Evolutionary conservation across 805 yeast genomes (phyloP), one percentile per base, ranked within the genome.

Genomic region (Candida adriatica): DNA sequence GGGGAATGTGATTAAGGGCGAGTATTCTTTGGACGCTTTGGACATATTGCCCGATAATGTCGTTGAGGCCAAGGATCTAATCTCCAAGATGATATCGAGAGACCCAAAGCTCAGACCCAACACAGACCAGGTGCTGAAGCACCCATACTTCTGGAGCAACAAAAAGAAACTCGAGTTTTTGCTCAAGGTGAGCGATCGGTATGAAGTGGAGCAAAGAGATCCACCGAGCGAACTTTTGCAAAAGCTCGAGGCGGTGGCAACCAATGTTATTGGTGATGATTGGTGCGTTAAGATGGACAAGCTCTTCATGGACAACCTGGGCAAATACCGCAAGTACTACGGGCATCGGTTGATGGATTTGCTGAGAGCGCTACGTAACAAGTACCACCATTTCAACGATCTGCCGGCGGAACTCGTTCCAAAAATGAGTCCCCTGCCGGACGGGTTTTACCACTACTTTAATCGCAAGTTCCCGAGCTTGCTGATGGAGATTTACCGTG

Each of bases 371-470:
- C 57, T 92, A 45, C 68, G 99, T 47, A 92, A 92, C 61, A 92
- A 92, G 56, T 80, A 85, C 49, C 97, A 92, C 55, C 99, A 92
- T 55, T 90, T 71, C 55, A 86, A 86, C 58, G 98, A 92, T 54
- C 60, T 88, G 51, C 95, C 96, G 1, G 66, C 59, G 8, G 70
- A 63, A 10, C 64, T 92, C 36, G 75, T 73, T 31, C 53, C 51
- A 11, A 66, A 72, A 30, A 80, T 92, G 73, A 79, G 85, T 13
- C 80, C 90, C 0, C 58, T 86, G 17, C 96, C 96, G 0, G 74
- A 75, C 30, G 96, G 94, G 0, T 92, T 84, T 52, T 82, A 85
- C 55, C 56, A 62, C 26, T 92, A 83, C 53, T 92, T 86, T 57
- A 73, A 75, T 27, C 49, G 55, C 18, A 70, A 75, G 49, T 92